Base-by-base conservation (phyloP, 1,284 basidiomycete genomes). In the Rhodotorula sp. region DNA sequence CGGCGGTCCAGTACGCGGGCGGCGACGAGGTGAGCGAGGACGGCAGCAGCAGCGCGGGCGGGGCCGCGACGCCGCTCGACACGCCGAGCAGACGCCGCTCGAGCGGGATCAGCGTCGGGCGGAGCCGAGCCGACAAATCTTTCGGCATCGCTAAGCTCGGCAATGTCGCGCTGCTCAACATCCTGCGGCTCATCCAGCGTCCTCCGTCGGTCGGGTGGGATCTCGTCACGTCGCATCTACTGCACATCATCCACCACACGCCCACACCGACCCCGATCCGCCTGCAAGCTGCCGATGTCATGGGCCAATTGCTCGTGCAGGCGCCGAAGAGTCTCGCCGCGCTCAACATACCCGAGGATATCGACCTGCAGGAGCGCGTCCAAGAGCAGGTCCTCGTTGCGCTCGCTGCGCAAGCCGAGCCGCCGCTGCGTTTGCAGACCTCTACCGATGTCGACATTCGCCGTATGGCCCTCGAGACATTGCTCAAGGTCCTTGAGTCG, bases 131-230 rank as follows among this genome's bases (percentile, higher is more conserved):
- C n/a, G 84, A 85, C 60, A 77, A 80, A 48, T 84, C 83, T 14
- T 97, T 97, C 83, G 92, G 91, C 10, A 88, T 98, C 59, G 87
- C 87, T 71, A 93, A 92, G 80, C 83, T 98, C 17, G 91, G 92
- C 34, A 85, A 87, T 0, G 90, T 97, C 3, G 86, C 90, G 0
- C 85, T 88, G 65, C 85, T 92, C 65, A 98, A 98, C 79, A 88
- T 95, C 21, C 87, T 90, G 76, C 88, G 96, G 8, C 85, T 99
- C 42, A 90, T 95, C 54, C 89, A 89, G 72, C 85, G 88, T 7
- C 86, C 90, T 13, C 88, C 92, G 0, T 87, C 88, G 25, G 83
- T 93, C n/a, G 93, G 91, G 10, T 98, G 95, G 95, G 85, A 89
- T 58, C 85, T 88, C 0, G 88, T 91, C 64, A 92, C 90, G 0